phyloP scores from a whole-genome alignment of 768 basidiomycete genomes.

The Hypholoma sublateritium region DNA sequence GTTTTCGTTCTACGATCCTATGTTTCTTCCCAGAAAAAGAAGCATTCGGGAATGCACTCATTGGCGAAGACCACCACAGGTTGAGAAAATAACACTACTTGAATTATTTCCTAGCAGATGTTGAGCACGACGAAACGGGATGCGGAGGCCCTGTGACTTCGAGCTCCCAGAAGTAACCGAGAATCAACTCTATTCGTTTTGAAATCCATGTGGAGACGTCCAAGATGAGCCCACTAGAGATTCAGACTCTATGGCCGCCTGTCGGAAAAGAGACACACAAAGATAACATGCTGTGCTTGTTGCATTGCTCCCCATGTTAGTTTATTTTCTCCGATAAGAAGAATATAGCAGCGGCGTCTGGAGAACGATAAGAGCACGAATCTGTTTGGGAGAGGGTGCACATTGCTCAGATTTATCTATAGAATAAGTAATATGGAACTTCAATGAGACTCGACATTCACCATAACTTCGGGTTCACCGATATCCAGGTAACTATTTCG shows the following conservation, averaged over 20 bases:
- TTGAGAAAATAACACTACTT: no score
- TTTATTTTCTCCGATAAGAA: slow-evolving; percentile 4
- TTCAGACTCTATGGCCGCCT: background rate
- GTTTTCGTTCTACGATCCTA: no score
- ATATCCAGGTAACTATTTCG: background rate
- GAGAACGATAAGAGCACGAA: background rate
- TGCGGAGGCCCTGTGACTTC: no score
- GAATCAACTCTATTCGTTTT: background rate
- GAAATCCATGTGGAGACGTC: background rate
- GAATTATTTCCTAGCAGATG: no score
- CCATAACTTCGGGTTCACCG: background rate
- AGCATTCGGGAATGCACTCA: no score
- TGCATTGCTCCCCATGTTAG: background rate
- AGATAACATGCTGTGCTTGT: background rate
- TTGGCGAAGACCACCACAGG: no score
- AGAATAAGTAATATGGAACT: background rate
- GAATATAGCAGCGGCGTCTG: background rate
- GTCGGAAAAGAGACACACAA: background rate
- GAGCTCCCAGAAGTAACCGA: no score
- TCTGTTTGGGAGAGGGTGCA: background rate
- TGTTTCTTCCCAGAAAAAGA: no score
- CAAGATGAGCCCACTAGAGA: background rate
- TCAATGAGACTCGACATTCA: background rate
- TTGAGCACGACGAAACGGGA: no score
- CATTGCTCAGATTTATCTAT: background rate